These are phyloP conservation scores for Ascoidea tarda DNA, from an alignment of 805 yeast species.

Conservation along the genomic window DNA sequence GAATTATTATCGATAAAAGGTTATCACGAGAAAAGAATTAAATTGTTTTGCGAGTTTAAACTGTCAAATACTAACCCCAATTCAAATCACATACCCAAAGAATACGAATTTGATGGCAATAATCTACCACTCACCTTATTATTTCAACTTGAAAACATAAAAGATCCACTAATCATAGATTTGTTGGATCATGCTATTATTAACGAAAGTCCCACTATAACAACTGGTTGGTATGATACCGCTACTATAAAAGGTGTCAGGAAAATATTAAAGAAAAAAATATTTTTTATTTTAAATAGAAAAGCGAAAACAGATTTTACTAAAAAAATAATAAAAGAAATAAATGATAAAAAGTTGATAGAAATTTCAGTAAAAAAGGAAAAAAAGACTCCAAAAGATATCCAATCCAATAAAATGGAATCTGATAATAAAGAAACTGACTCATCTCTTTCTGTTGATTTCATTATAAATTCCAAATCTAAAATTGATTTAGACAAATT, in stretches of 20 bases:
- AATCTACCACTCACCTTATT: constrained; percentile 54
- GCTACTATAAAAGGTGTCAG: constrained; percentile 51
- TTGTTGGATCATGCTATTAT: constrained; percentile 27
- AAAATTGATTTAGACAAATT: no score
- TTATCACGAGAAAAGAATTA: constrained; percentile 9
- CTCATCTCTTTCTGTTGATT: background rate
- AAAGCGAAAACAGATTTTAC: constrained; percentile 28
- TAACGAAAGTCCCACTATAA: constrained; percentile 32
- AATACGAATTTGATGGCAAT: constrained; percentile 58
- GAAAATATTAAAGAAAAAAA: constrained; percentile 56
- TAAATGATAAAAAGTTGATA: background rate
- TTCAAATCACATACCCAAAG: constrained; percentile 14
- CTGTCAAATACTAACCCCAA: no score
- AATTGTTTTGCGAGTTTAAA: no score
- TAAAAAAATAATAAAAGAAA: constrained; percentile 9
- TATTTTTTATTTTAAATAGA: constrained; percentile 41
- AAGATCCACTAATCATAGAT: constrained; percentile 43
- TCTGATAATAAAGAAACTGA: background rate
- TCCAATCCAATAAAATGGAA: background rate
- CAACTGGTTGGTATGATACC: constrained; percentile 71
- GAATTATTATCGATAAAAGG: constrained; percentile 60
- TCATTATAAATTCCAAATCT: no score
- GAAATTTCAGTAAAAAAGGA: constrained; percentile 15
- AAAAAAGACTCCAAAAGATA: background rate
- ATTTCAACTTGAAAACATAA: constrained; percentile 68